phyloP scores from a whole-genome alignment of 2,329 filamentous ascomycete species.

The Ascochyta viciae-villosae region DNA sequence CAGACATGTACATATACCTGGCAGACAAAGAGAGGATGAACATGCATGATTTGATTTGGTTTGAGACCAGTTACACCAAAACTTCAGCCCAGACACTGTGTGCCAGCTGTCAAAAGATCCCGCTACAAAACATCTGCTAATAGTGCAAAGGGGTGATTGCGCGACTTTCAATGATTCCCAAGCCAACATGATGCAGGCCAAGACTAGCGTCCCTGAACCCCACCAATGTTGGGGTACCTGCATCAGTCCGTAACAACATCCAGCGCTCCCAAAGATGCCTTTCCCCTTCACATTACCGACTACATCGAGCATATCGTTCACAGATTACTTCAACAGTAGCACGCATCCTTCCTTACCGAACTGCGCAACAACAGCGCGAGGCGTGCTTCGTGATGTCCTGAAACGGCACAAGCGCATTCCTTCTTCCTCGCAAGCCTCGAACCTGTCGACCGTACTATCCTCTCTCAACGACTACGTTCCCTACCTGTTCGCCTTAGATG shows the following conservation, averaged over 20 bases:
- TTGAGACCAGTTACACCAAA: conserved; percentile 8
- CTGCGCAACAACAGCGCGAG: conserved; percentile 80
- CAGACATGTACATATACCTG: conserved; percentile 41
- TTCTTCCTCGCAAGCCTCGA: conserved; percentile 70
- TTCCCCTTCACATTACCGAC: conserved; percentile 89
- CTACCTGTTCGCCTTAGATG: conserved; percentile 79
- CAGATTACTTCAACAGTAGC: conserved; percentile 75
- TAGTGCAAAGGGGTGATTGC: not conserved
- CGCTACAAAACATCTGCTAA: not conserved
- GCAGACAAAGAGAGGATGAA: conserved; percentile 26
- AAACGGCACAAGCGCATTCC: conserved; percentile 91
- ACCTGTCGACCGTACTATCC: conserved; percentile 73
- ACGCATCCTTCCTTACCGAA: conserved; percentile 90
- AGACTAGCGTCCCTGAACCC: conserved; percentile 24
- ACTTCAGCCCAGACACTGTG: not conserved
- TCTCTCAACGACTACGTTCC: conserved; percentile 80
- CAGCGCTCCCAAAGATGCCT: conserved; percentile 68
- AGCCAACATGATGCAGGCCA: conserved; percentile 14
- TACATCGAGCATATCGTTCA: conserved; percentile 85
- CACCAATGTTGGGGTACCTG: conserved; percentile 36
- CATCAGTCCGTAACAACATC: conserved; percentile 23
- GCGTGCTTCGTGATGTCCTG: conserved; percentile 80
- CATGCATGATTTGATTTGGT: conserved; percentile 17
- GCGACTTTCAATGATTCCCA: not conserved
- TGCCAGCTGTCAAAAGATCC: not conserved